Conservation (phyloP, 352 stramenopile species). For the Pythium aphanidermatum region DNA sequence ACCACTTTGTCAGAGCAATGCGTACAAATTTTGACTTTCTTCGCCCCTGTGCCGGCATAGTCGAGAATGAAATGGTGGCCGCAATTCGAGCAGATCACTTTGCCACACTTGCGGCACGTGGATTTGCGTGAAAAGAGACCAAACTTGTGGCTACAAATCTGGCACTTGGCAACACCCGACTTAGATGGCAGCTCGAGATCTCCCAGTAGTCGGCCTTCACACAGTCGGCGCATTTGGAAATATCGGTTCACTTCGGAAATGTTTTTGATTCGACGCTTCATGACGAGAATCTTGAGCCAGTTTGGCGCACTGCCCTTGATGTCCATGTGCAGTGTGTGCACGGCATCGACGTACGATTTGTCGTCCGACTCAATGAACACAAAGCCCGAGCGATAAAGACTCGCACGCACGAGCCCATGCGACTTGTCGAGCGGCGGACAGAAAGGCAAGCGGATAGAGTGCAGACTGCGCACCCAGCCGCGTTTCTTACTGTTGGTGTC, state of each 20-base stretch:
- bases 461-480: conserved; percentile 71
- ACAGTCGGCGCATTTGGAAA: conserved; percentile 55
- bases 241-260: conserved; percentile 63
- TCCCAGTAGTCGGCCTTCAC: conserved; percentile 39
- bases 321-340: conserved; percentile 74
- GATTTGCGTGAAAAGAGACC: conserved; percentile 56
- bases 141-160: conserved; percentile 50
- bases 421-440: conserved; percentile 52
- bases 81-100: conserved; percentile 66
- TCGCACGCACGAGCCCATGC: conserved; percentile 59
- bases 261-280: conserved; percentile 74
- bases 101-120: conserved; percentile 69
- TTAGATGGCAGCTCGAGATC: conserved; percentile 60
- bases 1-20: conserved; percentile 47
- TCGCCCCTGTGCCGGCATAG: conserved; percentile 33
- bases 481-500: conserved; percentile 58
- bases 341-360: conserved; percentile 47
- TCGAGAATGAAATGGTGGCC: conserved; percentile 45
- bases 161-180: conserved; percentile 32
- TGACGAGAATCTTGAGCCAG: conserved; percentile 70
- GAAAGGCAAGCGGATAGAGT: conserved; percentile 73
- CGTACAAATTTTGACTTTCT: conserved; percentile 67
- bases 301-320: conserved; percentile 73
- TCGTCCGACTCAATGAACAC: conserved; percentile 69
- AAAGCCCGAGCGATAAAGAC: conserved; percentile 70